Base-by-base conservation (phyloP, 2,329 filamentous ascomycete species). In the Alternaria consortialis region DNA sequence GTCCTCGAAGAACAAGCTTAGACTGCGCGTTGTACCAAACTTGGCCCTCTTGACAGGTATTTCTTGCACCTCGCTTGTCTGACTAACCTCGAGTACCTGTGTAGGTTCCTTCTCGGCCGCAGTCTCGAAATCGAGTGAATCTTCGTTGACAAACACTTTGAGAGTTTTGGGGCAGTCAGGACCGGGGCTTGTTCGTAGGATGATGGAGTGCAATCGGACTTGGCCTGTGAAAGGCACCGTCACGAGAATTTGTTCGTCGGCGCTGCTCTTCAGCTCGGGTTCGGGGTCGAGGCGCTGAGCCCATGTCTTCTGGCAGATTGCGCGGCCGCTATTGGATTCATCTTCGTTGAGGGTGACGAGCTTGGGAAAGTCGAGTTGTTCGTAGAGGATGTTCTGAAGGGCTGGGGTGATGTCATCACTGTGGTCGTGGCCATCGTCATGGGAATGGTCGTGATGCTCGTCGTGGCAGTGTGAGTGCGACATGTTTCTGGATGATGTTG, bases 221-320 rank as follows among this genome's bases (percentile, higher is more conserved):
- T 97, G 94, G 48, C 92, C 94, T 1, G 93, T 94, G 82, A 99
- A 99, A 2, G 95, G 95, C 37, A 98, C 86, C 65, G 90, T 90
- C 85, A 99, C 92, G 57, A 99, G 82, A n/a, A 99, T 80, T 82
- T 99, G 93, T 82, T 97, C 93, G 77, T 98, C 95, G 0, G 90
- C 89, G 76, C 96, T 92, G 74, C 93, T 97, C 72, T 86, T 87
- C 31, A 99, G 85, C 80, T 96, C 91, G 0, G 93, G 92, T 70
- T 88, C 82, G 3, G 85, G 78, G 15, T 87, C 79, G 62, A 97
- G 79, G 56, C 95, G 85, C 80, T 98, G 90, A 6, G 87, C 86
- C 94, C 94, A 99, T 57, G 93, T 92, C 84, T 99, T 99, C 81
- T 93, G 89, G 36, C 96, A 87, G 31, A 98, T 86, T 1, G 86